Evolutionary conservation across 345 rosid species (phyloP), one percentile per base, ranked within the genome.

Genomic region (Kandelia obovata): DNA sequence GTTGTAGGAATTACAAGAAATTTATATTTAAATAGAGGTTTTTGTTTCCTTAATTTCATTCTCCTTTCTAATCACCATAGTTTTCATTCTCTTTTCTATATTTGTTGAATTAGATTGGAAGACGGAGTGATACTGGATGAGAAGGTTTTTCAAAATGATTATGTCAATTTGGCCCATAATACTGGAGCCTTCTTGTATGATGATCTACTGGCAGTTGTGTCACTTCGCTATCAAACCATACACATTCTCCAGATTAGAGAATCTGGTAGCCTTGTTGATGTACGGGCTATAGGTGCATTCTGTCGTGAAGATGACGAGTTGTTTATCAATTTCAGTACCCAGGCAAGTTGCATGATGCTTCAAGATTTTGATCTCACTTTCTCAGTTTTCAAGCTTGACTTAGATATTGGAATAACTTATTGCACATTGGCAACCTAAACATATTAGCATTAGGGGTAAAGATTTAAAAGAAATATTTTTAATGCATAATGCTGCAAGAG

Each of bases 251-350:
- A 92, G 83, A 85, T 95, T 73, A 89, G 94, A 75, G 98, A 95
- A 71, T 90, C 90, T 2, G 97, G 98, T 61, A 77, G 83, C 70
- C 85, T 95, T 75, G 99, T 95, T 63, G 88, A 95, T 75, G 87
- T 89, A 37, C 92, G 96, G 71, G 92, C 89, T 28, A 86, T 95
- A 53, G 99, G 98, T 17, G 79, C 86, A 53, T 90, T 85, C 73
- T 95, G 98, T 73, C 92, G 72, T 21, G 98, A 95, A 73, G 97
- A 91, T 71, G 99, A 95, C 58, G 96, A 90, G 69, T 96, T 95
- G 74, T 95, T 95, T 73, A 87, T 95, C 61, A 86, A 81, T 78
- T 89, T 96, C 34, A 85, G 73, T 76, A 68, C 86, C 67, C 96
- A 91, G 92, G 97, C 80, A 78, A 91, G 85, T 67, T 21, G 25